phyloP scores from a whole-genome alignment of 2,329 filamentous ascomycete genomes.

The Trichocomaceae sp. region DNA sequence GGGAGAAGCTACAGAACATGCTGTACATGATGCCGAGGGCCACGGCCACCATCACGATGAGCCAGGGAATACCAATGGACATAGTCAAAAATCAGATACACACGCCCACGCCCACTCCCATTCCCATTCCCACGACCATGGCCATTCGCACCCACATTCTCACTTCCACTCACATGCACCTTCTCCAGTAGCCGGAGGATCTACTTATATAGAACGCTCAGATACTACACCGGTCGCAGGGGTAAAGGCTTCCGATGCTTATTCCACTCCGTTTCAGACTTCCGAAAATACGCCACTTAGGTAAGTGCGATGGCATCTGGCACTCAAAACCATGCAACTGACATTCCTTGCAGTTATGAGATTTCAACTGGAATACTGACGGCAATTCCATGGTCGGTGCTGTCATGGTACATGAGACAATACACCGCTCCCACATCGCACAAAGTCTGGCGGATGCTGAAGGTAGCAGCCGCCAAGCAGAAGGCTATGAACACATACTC shows the following conservation, averaged over 20 bases:
- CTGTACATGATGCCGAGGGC: slow-evolving; percentile 19
- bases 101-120: slow-evolving; percentile 30
- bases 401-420: slow-evolving; percentile 31
- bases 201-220: not conserved
- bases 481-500: slow-evolving; percentile 9
- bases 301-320: not conserved
- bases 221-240: slow-evolving; percentile 3
- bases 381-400: slow-evolving; percentile 29
- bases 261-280: slow-evolving; percentile 8
- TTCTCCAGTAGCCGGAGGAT: not conserved
- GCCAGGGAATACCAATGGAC: not conserved
- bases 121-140: slow-evolving; percentile 27
- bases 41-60: slow-evolving; percentile 24
- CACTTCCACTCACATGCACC: slow-evolving; percentile 1
- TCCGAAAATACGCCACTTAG: slow-evolving; percentile 9
- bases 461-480: slow-evolving; percentile 11
- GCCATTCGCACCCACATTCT: not conserved
- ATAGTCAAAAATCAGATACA: not conserved
- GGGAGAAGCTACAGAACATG: slow-evolving; percentile 15
- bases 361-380: slow-evolving; percentile 44
- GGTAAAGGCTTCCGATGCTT: slow-evolving; percentile 10
- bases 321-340: slow-evolving; percentile 11
- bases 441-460: slow-evolving; percentile 13
- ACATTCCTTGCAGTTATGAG: slow-evolving; percentile 36
- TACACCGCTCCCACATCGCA: slow-evolving; percentile 18